These are phyloP conservation scores for Gaeumannomyces sp. DNA, from an alignment of 2,329 filamentous ascomycete species.

Conservation along the genomic window DNA sequence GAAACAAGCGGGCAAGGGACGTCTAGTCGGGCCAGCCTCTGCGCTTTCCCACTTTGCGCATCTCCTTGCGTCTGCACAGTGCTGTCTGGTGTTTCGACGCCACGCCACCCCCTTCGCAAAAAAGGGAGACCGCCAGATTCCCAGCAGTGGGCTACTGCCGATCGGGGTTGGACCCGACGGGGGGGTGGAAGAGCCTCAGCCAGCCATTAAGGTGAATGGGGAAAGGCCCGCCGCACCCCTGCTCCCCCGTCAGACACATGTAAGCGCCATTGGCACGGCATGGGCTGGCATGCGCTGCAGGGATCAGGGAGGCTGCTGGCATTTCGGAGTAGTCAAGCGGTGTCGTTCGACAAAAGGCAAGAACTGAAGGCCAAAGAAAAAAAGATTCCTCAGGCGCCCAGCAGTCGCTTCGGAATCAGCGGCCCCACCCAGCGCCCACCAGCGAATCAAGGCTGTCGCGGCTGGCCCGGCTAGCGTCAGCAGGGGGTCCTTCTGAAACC, in stretches of 20 bases:
- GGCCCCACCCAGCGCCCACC: too few relatives aligned
- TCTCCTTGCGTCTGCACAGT: not conserved
- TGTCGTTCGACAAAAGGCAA: not conserved
- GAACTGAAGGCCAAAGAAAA: not conserved
- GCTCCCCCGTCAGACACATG: not conserved
- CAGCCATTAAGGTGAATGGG: not conserved
- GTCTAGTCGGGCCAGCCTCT: not conserved
- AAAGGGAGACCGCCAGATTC: not conserved
- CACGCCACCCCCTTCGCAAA: not conserved
- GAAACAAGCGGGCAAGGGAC: not conserved
- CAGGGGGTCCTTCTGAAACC: slow-evolving; percentile 18
- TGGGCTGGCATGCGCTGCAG: not conserved
- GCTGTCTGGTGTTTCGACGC: not conserved
- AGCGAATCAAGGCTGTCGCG: not conserved
- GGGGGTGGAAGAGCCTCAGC: not conserved
- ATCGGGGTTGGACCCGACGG: not conserved
- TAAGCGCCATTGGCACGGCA: not conserved
- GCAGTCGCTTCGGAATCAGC: not conserved
- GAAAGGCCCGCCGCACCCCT: not conserved
- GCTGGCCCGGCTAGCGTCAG: not conserved
- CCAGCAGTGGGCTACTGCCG: too few relatives aligned
- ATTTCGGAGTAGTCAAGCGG: not conserved
- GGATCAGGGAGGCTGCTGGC: not conserved
- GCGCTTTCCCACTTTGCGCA: not conserved
- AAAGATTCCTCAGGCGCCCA: not conserved